Evolutionary conservation across 2,329 filamentous ascomycete species (phyloP), one percentile per base, ranked within the genome.

Genomic region (Talaromyces rugulosus): DNA sequence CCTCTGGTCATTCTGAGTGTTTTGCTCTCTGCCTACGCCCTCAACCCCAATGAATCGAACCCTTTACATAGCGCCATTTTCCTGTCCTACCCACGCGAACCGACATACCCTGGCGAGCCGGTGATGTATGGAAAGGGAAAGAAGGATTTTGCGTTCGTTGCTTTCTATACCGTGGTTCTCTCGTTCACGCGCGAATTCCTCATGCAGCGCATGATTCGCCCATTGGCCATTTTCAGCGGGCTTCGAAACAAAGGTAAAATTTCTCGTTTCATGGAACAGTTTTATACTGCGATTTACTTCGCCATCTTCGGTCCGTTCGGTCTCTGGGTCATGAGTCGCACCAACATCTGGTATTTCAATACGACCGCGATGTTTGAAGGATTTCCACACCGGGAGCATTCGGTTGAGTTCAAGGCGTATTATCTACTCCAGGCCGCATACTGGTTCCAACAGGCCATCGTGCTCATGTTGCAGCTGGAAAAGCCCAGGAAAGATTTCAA

Each of bases 341-440:
- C 91, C n/a, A 89, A 92, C 7, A 87, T 97, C 50, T 97, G 92
- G 94, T 97, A 96, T 77, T 97, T 96, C 83, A 93, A 96, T 79
- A 95, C 91, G 1, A 82, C 81, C 31, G 91, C 87, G 75, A 96
- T 97, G 91, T 97, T 96, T 77, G 91, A 94, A 75, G 82, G 81
- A 18, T 96, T 92, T 75, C 93, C 93, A 5, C 93, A 97, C 77
- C 84, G 85, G 69, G 88, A 89, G 31, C 92, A 96, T 73, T 88
- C 90, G 65, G 90, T 82, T 62, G 70, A 84, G 44, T 92, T 97
- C 85, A 98, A 98, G 82, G 92, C 94, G 63, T 98, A 97, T 80
- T 98, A 98, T 75, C 83, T 98, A 66, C 90, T 97, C 70, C 88
- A 98, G 79, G 94, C 92, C 51, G 90, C 90, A 67, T 98, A 96